These are phyloP conservation scores for Parietichytrium sp. DNA, from an alignment of 108 stramenopile species.

Conservation along the genomic window DNA sequence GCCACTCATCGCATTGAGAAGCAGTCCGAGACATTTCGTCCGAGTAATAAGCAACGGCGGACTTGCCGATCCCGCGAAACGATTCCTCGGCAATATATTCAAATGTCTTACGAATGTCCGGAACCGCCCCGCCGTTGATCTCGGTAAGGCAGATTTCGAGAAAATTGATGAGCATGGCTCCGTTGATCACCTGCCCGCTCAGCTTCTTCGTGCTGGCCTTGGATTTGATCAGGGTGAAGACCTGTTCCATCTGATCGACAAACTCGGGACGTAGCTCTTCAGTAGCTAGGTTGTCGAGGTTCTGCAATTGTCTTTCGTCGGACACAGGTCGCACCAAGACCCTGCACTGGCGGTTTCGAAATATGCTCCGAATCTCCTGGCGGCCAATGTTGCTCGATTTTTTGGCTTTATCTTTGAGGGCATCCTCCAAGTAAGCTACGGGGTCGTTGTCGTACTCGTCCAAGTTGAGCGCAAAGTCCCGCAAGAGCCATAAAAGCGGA, in stretches of 20 bases:
- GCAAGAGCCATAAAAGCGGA: conserved; percentile 43
- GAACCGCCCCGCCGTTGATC: conserved; percentile 37
- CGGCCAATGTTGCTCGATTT: conserved; percentile 8
- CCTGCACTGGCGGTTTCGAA: conserved; percentile 43
- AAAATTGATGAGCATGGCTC: conserved; percentile 43
- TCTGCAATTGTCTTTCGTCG: conserved; percentile 27
- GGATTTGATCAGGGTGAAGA: not conserved
- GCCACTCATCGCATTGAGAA: not conserved
- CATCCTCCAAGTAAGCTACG: conserved; percentile 42
- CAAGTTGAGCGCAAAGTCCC: conserved; percentile 36
- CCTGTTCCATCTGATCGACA: not conserved
- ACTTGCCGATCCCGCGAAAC: not conserved
- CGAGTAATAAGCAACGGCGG: not conserved
- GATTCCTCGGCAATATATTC: conserved; percentile 40
- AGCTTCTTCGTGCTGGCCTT: conserved; percentile 27
- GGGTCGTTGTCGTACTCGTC: conserved; percentile 2
- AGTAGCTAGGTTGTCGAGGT: not conserved
- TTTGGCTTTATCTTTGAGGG: not conserved
- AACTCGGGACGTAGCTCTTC: conserved; percentile 41
- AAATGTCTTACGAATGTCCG: conserved; percentile 46
- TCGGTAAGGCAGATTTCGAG: conserved; percentile 30
- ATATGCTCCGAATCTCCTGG: not conserved
- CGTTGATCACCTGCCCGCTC: conserved; percentile 30
- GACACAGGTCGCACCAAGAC: conserved; percentile 45
- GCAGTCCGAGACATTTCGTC: not conserved